Evolutionary conservation across 345 rosid species (phyloP).

Genomic region (rapeseed (Brassica napus)): DNA sequence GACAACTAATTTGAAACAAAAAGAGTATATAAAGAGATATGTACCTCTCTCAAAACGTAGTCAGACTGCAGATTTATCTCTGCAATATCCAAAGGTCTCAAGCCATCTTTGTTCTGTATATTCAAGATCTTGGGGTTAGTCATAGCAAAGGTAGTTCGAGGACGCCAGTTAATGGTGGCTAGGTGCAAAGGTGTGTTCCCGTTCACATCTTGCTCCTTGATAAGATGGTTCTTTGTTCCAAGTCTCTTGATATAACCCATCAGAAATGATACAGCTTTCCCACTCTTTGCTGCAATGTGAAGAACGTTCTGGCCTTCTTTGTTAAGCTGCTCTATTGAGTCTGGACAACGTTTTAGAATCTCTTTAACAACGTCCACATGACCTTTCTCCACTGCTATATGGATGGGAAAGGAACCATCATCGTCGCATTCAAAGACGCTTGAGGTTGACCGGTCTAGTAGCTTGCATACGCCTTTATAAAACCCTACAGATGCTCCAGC

Average conservation of each 20-base stretch:
- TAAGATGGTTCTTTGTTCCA: not conserved
- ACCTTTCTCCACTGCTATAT: not conserved
- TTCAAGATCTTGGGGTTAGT: not conserved
- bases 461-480: constrained; percentile 6
- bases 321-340: not conserved
- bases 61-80: not conserved
- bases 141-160: not conserved
- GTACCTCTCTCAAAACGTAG: constrained; percentile 12
- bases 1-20: no score
- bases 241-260: not conserved
- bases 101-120: not conserved
- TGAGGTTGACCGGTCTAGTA: not conserved
- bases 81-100: not conserved
- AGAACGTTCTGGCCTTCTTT: constrained; percentile 14
- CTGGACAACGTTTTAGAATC: constrained; percentile 7
- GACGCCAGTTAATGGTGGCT: constrained; percentile 16
- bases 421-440: not conserved
- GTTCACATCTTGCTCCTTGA: constrained; percentile 11
- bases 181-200: constrained; percentile 34
- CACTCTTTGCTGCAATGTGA: constrained; percentile 17
- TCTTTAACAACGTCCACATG: not conserved
- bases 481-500: constrained; percentile 13
- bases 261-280: not conserved
- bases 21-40: not conserved
- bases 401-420: constrained; percentile 28